Evolutionary conservation across 2,329 filamentous ascomycete genomes (phyloP).

Genomic region (Xylaria sp.): DNA sequence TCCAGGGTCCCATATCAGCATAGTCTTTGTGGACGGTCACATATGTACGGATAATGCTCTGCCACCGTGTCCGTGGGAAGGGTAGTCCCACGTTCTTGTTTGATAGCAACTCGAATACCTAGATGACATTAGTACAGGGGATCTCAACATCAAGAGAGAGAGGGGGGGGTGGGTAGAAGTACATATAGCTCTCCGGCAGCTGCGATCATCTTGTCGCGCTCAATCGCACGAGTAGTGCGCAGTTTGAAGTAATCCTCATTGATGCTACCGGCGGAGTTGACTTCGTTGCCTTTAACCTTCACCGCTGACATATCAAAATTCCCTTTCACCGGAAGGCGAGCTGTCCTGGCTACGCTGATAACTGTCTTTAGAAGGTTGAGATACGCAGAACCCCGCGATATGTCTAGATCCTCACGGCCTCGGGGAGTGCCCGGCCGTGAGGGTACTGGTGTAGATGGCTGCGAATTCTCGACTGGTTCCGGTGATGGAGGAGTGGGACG

Average conservation of each 20-base stretch:
- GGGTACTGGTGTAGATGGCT: slow-evolving; percentile 3
- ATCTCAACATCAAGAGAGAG: neutral
- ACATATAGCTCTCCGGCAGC: slow-evolving; percentile 23
- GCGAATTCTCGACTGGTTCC: neutral
- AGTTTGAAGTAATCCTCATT: slow-evolving; percentile 18
- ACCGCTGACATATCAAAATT: neutral
- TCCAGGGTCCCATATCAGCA: slow-evolving; percentile 9
- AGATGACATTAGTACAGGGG: neutral
- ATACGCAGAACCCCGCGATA: neutral
- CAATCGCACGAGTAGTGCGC: slow-evolving; percentile 6
- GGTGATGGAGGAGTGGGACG: neutral
- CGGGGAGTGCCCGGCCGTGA: slow-evolving; percentile 9
- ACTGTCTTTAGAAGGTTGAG: slow-evolving; percentile 3
- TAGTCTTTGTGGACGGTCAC: slow-evolving; percentile 6
- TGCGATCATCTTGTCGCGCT: slow-evolving; percentile 17
- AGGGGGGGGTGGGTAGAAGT: neutral
- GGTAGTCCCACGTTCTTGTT: slow-evolving; percentile 4
- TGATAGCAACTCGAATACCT: slow-evolving; percentile 12
- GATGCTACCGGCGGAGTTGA: neutral
- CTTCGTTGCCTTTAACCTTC: neutral
- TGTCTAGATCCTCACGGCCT: neutral
- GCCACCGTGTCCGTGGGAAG: slow-evolving; percentile 11
- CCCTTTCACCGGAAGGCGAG: neutral
- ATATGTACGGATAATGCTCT: slow-evolving; percentile 16
- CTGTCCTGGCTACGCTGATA: neutral